phyloP scores from a whole-genome alignment of 1,284 basidiomycete species.

The Trametes pubescens region DNA sequence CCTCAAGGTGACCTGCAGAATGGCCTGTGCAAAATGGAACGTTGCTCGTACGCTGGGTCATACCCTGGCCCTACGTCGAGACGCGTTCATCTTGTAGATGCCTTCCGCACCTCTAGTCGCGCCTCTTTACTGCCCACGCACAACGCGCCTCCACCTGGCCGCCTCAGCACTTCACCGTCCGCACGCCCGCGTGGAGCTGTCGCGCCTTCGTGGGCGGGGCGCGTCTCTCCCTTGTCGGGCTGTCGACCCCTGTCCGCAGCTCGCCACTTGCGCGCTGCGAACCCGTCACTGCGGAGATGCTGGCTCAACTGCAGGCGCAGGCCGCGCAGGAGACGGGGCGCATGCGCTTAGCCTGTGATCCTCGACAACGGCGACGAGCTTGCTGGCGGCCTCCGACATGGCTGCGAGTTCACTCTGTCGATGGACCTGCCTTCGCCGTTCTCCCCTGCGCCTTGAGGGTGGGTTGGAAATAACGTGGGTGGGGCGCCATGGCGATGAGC shows the following conservation, averaged over 20 bases:
- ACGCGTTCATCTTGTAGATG: no score
- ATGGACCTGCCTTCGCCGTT: constrained; percentile 38
- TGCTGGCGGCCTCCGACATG: constrained; percentile 24
- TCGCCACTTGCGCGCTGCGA: constrained; percentile 48
- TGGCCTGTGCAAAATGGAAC: no score
- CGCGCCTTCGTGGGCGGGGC: constrained; percentile 46
- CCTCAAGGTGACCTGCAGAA: no score
- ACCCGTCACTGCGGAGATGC: constrained; percentile 40
- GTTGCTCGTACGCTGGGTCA: no score
- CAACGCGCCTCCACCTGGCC: no score
- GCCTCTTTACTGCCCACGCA: no score
- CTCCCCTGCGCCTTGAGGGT: constrained; percentile 20
- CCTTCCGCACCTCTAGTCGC: no score
- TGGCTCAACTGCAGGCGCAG: constrained; percentile 20
- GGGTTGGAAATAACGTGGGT: constrained; percentile 17
- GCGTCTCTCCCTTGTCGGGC: constrained; percentile 44
- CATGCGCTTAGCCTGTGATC: no score
- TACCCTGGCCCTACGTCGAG: no score
- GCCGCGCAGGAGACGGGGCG: no score
- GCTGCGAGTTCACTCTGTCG: constrained; percentile 39
- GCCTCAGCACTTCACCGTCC: no score
- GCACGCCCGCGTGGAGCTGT: constrained; percentile 63
- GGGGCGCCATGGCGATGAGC: constrained; percentile 8
- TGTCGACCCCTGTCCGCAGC: constrained; percentile 54
- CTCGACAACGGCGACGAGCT: constrained; percentile 30